Evolutionary conservation across 768 basidiomycete species (phyloP).

Genomic region (Lactarius sp.): DNA sequence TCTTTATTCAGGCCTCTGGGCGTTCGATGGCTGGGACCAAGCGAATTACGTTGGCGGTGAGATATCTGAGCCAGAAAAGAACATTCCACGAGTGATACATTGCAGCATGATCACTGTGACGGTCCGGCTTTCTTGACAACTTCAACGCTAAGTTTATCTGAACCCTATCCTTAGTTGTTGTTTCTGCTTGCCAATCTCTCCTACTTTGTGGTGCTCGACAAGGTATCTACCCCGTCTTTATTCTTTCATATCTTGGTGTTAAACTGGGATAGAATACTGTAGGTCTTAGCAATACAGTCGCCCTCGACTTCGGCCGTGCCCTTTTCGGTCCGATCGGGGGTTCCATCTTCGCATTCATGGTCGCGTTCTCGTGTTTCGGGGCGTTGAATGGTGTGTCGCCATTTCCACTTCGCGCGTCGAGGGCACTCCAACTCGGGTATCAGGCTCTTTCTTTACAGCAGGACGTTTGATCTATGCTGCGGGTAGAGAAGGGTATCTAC

Average conservation of each 20-base stretch:
- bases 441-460: slow-evolving; percentile 67
- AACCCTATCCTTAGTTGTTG: slow-evolving; percentile 44
- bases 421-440: slow-evolving; percentile 19
- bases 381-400: slow-evolving; percentile 73
- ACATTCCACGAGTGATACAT: slow-evolving; percentile 87
- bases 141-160: slow-evolving; percentile 15
- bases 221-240: slow-evolving; percentile 37
- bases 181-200: slow-evolving; percentile 82
- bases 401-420: neutral
- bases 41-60: slow-evolving; percentile 89
- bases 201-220: slow-evolving; percentile 92
- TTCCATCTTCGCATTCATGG: slow-evolving; percentile 81
- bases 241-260: slow-evolving; percentile 2
- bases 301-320: slow-evolving; percentile 86
- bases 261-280: slow-evolving; percentile 46
- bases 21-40: slow-evolving; percentile 96
- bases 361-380: slow-evolving; percentile 93
- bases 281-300: slow-evolving; percentile 78
- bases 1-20: slow-evolving; percentile 92
- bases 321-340: slow-evolving; percentile 87
- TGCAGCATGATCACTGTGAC: slow-evolving; percentile 82
- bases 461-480: slow-evolving; percentile 88
- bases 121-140: slow-evolving; percentile 38
- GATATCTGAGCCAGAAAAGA: slow-evolving; percentile 74
- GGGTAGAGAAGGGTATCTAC: slow-evolving; percentile 83